Percentiles rank a stretch among this genome's conserved stretches.
Evolutionary conservation across 768 basidiomycete species (phyloP).

Genomic region (Tremella yokohamensis): DNA sequence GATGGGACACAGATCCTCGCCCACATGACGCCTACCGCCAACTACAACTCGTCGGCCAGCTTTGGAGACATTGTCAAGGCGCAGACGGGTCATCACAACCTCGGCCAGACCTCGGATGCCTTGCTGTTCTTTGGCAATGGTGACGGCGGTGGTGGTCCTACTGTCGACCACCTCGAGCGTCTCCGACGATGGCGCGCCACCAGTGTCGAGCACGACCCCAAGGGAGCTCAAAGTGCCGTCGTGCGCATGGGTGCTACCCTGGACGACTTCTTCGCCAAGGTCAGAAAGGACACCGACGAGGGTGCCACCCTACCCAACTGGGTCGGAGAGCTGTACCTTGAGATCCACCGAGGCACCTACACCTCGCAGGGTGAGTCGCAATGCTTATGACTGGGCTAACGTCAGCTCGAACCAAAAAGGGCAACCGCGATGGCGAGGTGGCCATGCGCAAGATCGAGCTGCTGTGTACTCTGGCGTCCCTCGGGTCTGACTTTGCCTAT

Average conservation of each 20-base stretch:
- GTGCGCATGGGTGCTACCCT: slow-evolving; percentile 76
- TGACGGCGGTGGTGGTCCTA: slow-evolving; percentile 63
- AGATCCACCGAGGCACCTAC: slow-evolving; percentile 58
- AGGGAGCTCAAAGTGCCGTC: slow-evolving; percentile 73
- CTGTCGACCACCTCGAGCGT: slow-evolving; percentile 79
- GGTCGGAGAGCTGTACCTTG: slow-evolving; percentile 15
- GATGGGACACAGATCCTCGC: slow-evolving; percentile 90
- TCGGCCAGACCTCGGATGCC: slow-evolving; percentile 59
- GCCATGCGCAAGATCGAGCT: slow-evolving; percentile 80
- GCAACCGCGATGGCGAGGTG: slow-evolving; percentile 89
- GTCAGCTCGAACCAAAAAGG: slow-evolving; percentile 84
- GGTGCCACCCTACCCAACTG: slow-evolving; percentile 81
- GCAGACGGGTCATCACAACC: slow-evolving; percentile 42
- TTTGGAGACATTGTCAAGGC: slow-evolving; percentile 74
- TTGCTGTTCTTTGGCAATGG: slow-evolving; percentile 96
- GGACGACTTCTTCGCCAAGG: slow-evolving; percentile 79
- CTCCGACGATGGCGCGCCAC: slow-evolving; percentile 81
- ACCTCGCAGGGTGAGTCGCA: slow-evolving; percentile 63
- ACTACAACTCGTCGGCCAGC: slow-evolving; percentile 66
- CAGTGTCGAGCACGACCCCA: slow-evolving; percentile 57
- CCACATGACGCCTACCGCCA: slow-evolving; percentile 95
- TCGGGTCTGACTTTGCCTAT: slow-evolving; percentile 55
- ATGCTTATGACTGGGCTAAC: background rate
- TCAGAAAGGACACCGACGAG: slow-evolving; percentile 61
- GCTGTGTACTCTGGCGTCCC: slow-evolving; percentile 74